phyloP scores from a whole-genome alignment of 179 eudicot genomes.

The Sideroxylon spinosum region DNA sequence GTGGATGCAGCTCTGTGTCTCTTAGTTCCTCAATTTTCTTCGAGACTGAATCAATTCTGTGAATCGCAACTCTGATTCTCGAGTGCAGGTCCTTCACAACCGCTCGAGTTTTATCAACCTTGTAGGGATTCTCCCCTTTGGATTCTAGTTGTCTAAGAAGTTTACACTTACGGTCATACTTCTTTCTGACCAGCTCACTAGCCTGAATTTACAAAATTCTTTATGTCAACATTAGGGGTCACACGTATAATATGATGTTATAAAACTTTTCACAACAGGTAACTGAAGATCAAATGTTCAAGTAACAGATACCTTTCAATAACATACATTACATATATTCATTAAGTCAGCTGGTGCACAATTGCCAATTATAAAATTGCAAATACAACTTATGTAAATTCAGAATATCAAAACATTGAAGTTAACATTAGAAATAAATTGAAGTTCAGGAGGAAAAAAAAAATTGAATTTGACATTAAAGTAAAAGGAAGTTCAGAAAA shows the following conservation, averaged over 20 bases:
- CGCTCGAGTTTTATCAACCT: slow-evolving; percentile 79
- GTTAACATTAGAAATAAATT: not conserved
- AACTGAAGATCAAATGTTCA: not conserved
- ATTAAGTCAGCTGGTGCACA: not conserved
- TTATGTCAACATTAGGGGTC: slow-evolving; percentile 4
- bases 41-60: slow-evolving; percentile 79
- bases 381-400: not conserved
- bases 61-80: slow-evolving; percentile 83
- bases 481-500: no score
- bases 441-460: no score
- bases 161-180: slow-evolving; percentile 69
- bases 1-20: slow-evolving; percentile 89
- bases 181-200: slow-evolving; percentile 62
- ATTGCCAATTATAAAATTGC: no score
- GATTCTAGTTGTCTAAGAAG: slow-evolving; percentile 76
- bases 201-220: slow-evolving; percentile 48
- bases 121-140: slow-evolving; percentile 43
- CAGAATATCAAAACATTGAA: not conserved
- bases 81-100: slow-evolving; percentile 89
- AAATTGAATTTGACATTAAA: no score
- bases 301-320: not conserved
- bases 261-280: not conserved
- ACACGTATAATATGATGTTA: not conserved
- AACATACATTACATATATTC: not conserved
- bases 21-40: slow-evolving; percentile 83